phyloP scores from a whole-genome alignment of 2,329 filamentous ascomycete species.

The Tolypocladium inflatum region DNA sequence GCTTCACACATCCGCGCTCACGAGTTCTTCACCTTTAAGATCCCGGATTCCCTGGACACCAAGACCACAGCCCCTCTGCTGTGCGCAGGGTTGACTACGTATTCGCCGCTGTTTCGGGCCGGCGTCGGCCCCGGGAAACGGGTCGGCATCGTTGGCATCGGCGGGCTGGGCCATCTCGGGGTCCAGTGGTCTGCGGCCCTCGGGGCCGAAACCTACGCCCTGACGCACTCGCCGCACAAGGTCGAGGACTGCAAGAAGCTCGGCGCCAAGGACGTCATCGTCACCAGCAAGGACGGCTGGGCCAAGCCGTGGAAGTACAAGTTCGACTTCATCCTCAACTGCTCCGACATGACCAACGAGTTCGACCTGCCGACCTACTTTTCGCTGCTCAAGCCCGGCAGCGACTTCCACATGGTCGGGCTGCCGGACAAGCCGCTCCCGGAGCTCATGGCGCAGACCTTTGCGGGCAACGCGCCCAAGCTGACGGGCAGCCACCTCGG shows the following conservation, averaged over 20 bases:
- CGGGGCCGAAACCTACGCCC: constrained; percentile 55
- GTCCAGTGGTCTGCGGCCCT: constrained; percentile 63
- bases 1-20: constrained; percentile 38
- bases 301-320: constrained; percentile 39
- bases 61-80: constrained; percentile 57
- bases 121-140: constrained; percentile 60
- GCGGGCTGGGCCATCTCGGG: constrained; percentile 66
- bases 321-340: constrained; percentile 44
- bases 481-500: constrained; percentile 50
- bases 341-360: constrained; percentile 37
- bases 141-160: constrained; percentile 64
- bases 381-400: constrained; percentile 39
- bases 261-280: constrained; percentile 48
- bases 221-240: constrained; percentile 52
- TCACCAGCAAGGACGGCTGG: constrained; percentile 44
- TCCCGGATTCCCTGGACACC: constrained; percentile 41
- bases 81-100: constrained; percentile 70
- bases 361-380: constrained; percentile 46
- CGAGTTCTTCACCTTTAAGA: constrained; percentile 50
- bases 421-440: constrained; percentile 41
- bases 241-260: constrained; percentile 49
- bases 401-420: constrained; percentile 49
- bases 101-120: constrained; percentile 56
- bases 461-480: constrained; percentile 41
- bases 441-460: constrained; percentile 28